A percentile compares a stretch with the other conserved stretches of the same genome.
Conservation (phyloP, 2,329 filamentous ascomycete species). For the Pezicula rhizophila region DNA sequence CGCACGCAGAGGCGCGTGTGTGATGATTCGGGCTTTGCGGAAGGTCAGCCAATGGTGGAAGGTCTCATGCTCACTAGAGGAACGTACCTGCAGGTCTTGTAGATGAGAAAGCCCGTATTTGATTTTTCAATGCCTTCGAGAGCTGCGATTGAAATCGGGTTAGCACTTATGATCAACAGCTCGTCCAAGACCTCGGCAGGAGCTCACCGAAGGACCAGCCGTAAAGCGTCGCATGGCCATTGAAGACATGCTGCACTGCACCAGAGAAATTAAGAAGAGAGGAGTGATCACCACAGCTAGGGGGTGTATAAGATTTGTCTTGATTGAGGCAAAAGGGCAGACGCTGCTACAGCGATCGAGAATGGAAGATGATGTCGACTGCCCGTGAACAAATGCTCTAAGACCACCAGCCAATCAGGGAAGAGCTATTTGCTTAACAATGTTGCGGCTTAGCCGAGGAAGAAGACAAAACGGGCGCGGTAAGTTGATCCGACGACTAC, state of each 20-base stretch:
- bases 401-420: no score
- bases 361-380: background rate
- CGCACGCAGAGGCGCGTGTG: constrained; percentile 78
- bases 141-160: constrained; percentile 19
- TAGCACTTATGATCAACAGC: constrained; percentile 18
- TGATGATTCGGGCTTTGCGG: constrained; percentile 70
- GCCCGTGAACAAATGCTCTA: background rate
- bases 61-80: constrained; percentile 3
- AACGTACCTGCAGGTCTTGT: constrained; percentile 70
- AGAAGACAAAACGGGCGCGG: constrained; percentile 9
- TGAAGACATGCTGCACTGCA: constrained; percentile 48
- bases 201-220: constrained; percentile 49
- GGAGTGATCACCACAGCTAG: constrained; percentile 2
- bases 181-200: constrained; percentile 4
- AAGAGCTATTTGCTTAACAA: no score
- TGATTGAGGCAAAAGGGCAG: background rate
- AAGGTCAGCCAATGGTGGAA: constrained; percentile 9
- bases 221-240: constrained; percentile 59
- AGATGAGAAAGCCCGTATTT: constrained; percentile 78
- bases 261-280: constrained; percentile 12
- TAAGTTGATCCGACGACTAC: background rate
- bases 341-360: no score
- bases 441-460: constrained; percentile 5
- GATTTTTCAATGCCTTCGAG: constrained; percentile 41
- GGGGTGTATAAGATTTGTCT: background rate